Base-by-base conservation (phyloP, 164 flowering plant genomes). In the Stephania cephalantha region DNA sequence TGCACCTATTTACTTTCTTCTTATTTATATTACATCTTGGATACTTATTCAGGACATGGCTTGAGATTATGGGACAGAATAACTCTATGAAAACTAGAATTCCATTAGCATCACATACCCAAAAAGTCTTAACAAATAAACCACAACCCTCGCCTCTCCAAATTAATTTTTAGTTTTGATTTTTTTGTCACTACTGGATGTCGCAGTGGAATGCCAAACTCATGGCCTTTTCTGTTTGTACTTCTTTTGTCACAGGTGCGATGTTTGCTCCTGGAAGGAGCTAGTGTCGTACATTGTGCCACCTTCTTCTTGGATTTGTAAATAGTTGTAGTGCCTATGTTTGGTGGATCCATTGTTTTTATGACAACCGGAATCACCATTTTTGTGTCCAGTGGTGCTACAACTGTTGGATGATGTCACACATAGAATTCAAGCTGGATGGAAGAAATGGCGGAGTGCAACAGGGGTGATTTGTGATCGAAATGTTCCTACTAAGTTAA, bases 261-360 rank as follows among this genome's bases (percentile, higher is more conserved):
- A 96, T 94, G 90, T 96, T 94, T 87, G 97, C 99, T 96, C 99
- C 97, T 80, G 85, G 89, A 87, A 87, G 95, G 99, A 92, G 99
- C 95, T 86, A 88, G 92, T 96, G 97, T 94, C 97, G 99, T 94
- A 92, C 94, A 82, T 97, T 94, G 97, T 88, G 89, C 83, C 75
- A 77, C 86, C 93, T 85, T 87, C 83, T 80, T 73, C 83, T 12
- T 80, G 87, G 80, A 88, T 20, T 87, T 89, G 86, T 85, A 76
- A 84, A 76, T 84, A 76, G 86, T 86, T 86, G 94, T 90, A 86
- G 94, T 73, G 83, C 87, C 88, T 87, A 81, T 84, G 44, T 79
- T 81, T 69, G 87, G 83, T 83, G 94, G 92, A 85, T 35, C 88
- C 91, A 84, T 82, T 78, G 80, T 70, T 80, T 71, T 82, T 78